These are phyloP conservation scores for Hanseniaspora taiwanica DNA, from an alignment of 805 yeast genomes.

Conservation along the genomic window DNA sequence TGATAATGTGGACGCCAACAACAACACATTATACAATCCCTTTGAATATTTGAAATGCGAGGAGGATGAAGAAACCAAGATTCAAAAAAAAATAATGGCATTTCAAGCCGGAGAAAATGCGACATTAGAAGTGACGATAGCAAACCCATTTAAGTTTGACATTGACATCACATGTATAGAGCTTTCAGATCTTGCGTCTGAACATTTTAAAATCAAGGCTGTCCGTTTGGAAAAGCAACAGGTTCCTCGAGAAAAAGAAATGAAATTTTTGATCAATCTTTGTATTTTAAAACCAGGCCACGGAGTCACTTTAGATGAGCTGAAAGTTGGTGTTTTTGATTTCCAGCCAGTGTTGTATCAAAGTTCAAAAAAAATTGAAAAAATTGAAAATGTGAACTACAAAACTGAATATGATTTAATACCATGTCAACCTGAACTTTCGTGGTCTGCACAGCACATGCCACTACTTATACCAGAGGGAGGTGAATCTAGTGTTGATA, in stretches of 20 bases:
- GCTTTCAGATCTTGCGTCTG: slow-evolving; percentile 23
- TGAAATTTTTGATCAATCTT: neutral
- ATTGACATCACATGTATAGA: slow-evolving; percentile 41
- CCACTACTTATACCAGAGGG: slow-evolving; percentile 20
- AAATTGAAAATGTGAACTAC: neutral
- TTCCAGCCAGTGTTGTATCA: neutral
- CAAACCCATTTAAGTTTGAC: slow-evolving; percentile 73
- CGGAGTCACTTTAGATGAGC: neutral
- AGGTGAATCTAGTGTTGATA: slow-evolving; percentile 11
- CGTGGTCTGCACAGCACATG: too few relatives aligned
- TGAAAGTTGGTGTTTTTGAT: neutral
- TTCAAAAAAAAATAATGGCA: slow-evolving; percentile 13
- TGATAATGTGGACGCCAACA: neutral
- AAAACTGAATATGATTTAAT: neutral
- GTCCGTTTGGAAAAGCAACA: too few relatives aligned
- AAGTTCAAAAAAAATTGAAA: neutral
- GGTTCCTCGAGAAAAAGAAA: neutral
- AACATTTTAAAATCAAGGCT: slow-evolving; percentile 11
- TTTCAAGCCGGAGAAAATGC: slow-evolving; percentile 48
- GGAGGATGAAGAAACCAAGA: slow-evolving; percentile 7
- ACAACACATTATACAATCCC: slow-evolving; percentile 40
- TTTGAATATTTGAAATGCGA: slow-evolving; percentile 16
- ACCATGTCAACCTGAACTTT: neutral
- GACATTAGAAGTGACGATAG: slow-evolving; percentile 43
- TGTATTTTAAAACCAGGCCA: neutral